Percentiles rank a stretch among this genome's conserved stretches.
Conservation (phyloP, 768 basidiomycete genomes). For the Pholiota microspora region DNA sequence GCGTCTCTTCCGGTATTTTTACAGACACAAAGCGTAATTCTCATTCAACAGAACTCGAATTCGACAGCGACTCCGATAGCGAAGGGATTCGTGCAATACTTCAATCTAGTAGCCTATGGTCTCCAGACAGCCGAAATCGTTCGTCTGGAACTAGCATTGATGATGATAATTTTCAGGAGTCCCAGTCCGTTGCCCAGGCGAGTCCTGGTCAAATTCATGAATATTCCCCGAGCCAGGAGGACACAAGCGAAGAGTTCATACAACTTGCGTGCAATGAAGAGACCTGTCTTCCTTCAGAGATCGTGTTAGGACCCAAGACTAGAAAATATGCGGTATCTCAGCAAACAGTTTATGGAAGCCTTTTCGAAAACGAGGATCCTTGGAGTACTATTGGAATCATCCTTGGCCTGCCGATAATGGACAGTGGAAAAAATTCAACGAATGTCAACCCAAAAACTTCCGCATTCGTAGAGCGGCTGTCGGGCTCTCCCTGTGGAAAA, state of each 20-base stretch:
- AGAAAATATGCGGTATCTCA: not conserved
- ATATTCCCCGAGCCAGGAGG: not conserved
- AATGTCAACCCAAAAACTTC: not conserved
- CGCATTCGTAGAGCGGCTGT: not conserved
- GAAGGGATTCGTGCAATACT: not conserved
- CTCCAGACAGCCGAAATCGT: not conserved
- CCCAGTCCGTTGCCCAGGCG: not conserved
- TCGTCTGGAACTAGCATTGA: slow-evolving; percentile 1
- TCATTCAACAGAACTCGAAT: not conserved
- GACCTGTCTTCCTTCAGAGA: not conserved
- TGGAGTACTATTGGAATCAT: slow-evolving; percentile 44
- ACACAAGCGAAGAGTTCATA: not conserved
- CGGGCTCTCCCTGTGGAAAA: not conserved
- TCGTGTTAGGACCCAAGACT: not conserved
- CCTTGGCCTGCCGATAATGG: slow-evolving; percentile 26
- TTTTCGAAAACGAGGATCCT: slow-evolving; percentile 42
- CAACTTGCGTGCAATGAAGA: not conserved
- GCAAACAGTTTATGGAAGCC: slow-evolving; percentile 21
- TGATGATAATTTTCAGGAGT: not conserved
- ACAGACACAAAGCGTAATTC: not conserved
- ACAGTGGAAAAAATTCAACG: not conserved
- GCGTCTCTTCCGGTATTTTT: not conserved
- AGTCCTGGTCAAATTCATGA: not conserved
- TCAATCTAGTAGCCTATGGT: slow-evolving; percentile 4
- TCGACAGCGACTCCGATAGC: not conserved